These are phyloP conservation scores for Epichloe aotearoae DNA, from an alignment of 2,329 filamentous ascomycete species.

Conservation along the genomic window DNA sequence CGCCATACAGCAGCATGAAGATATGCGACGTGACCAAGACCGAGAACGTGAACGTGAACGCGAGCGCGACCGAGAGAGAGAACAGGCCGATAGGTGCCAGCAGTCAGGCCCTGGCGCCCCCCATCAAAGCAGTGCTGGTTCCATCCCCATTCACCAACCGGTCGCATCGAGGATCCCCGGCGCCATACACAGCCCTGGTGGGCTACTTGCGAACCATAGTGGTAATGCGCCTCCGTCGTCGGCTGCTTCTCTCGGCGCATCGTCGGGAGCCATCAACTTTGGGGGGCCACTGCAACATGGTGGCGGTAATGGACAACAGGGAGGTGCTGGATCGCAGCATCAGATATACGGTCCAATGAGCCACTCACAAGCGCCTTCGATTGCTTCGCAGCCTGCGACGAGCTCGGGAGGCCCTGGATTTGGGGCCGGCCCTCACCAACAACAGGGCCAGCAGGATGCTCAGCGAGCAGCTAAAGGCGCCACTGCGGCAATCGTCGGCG, in stretches of 20 bases:
- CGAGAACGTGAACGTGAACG: conserved; percentile 53
- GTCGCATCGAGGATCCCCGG: conserved; percentile 70
- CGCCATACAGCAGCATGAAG: conserved; percentile 32
- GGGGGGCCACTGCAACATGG: conserved; percentile 43
- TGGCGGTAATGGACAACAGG: conserved; percentile 35
- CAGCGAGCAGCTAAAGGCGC: conserved; percentile 33
- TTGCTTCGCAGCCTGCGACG: conserved; percentile 42
- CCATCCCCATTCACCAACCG: conserved; percentile 87
- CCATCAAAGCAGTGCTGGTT: conserved; percentile 77
- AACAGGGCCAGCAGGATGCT: conserved; percentile 39
- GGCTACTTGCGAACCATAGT: conserved; percentile 64
- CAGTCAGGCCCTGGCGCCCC: conserved; percentile 33
- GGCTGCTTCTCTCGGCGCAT: conserved; percentile 37
- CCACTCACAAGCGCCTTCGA: conserved; percentile 35
- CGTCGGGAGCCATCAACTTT: conserved; percentile 39
- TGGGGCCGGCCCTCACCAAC: conserved; percentile 47
- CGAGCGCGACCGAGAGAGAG: conserved; percentile 32
- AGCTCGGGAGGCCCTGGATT: conserved; percentile 53
- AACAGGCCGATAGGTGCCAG: conserved; percentile 50
- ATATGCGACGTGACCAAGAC: conserved; percentile 33
- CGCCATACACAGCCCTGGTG: conserved; percentile 85
- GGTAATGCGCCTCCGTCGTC: conserved; percentile 39
- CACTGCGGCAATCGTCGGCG: conserved; percentile 34
- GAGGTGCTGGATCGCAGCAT: conserved; percentile 31
- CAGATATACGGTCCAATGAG: conserved; percentile 45